A percentile compares a stretch with the other conserved stretches of the same genome.
Conservation (phyloP, 306 rosid species). For the Clitoria ternatea region DNA sequence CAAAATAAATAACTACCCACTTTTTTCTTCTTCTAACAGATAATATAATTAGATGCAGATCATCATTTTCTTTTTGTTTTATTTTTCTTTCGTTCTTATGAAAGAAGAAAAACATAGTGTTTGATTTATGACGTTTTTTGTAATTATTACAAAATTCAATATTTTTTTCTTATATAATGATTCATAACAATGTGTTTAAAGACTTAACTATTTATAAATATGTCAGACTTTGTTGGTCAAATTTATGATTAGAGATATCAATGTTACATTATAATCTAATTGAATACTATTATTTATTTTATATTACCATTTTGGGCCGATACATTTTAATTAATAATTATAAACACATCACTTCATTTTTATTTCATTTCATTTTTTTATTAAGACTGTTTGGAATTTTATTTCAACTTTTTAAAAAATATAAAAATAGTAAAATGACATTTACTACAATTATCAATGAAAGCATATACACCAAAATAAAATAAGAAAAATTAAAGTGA, state of each 20-base stretch:
- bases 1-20: conserved; percentile 6
- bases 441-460: neutral
- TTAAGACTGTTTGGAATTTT: neutral
- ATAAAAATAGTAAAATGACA: neutral
- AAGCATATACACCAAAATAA: neutral
- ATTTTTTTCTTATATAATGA: no score
- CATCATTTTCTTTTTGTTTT: neutral
- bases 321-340: neutral
- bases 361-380: neutral
- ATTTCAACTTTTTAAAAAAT: neutral
- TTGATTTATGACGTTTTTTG: neutral
- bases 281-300: no score
- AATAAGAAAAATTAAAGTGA: neutral
- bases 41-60: neutral
- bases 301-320: neutral
- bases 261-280: no score
- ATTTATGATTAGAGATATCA: no score
- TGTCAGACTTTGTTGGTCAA: no score
- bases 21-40: neutral
- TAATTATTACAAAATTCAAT: no score
- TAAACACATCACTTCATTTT: neutral
- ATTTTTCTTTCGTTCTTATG: neutral
- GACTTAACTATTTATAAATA: no score
- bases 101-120: neutral
- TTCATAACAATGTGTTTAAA: no score